Evolutionary conservation across 1,284 basidiomycete species (phyloP), one percentile per base, ranked within the genome.

Genomic region (Cryptococcus sp.): DNA sequence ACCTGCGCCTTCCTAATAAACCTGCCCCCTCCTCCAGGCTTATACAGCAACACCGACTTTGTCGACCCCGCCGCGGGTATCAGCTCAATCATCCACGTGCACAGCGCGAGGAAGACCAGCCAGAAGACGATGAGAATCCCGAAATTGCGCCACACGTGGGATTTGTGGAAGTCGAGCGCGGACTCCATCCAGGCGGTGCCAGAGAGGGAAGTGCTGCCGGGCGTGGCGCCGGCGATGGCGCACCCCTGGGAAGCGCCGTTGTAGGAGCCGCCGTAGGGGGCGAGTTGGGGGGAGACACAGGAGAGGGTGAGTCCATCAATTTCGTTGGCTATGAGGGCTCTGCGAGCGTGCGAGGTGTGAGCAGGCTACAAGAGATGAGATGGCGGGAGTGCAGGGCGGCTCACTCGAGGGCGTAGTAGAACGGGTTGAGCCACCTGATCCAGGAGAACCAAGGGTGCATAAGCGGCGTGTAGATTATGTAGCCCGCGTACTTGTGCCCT

Each of bases 71-170:
- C 70, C 12, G 71, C 71, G 0, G 72, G 66, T 2, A 68, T 35
- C 1, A 55, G 53, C 39, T 70, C 71, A 45, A 64, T 62, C 9
- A 35, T 21, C 24, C 63, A 43, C 9, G 52, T 53, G 35, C 52
- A 51, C 8, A 66, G 33, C 11, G 52, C 16, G 18, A 63, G 13
- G 38, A 55, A 61, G 52, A 66, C 54, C 33, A 76, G 46, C 55
- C 74, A 75, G 38, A 77, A 70, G 8, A 63, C 67, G 9, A 78
- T 55, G 51, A 80, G 62, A 55, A 81, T 77, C 24, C 75, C 79
- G 36, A 80, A 74, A 65, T 82, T 80, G 55, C 78, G 69, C 77
- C 79, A 80, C 16, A 79, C 66, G 55, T 78, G 70, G n/a, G 52
- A 43, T 39, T 64, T 64, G 55, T 64, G 59, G 66, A 79, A 80